Conservation (phyloP, 2,329 filamentous ascomycete species). For the Trichoderma sp. region DNA sequence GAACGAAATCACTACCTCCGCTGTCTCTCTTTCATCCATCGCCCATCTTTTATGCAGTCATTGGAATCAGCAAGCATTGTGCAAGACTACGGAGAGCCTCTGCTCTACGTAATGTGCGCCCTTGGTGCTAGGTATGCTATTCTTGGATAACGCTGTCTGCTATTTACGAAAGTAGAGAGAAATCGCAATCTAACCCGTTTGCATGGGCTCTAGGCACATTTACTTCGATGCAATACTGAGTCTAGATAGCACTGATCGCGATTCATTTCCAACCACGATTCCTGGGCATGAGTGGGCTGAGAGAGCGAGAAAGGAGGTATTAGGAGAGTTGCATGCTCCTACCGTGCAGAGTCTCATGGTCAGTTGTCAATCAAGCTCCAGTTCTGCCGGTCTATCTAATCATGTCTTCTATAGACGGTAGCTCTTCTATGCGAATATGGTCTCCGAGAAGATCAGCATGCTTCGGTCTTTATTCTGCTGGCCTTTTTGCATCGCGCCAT, state of each 20-base stretch:
- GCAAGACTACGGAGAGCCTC: conserved; percentile 34
- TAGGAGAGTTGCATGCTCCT: conserved; percentile 31
- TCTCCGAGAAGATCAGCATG: conserved; percentile 33
- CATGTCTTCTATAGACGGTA: conserved; percentile 29
- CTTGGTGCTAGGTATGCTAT: conserved; percentile 33
- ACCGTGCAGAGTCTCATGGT: conserved; percentile 35
- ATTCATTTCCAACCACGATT: conserved; percentile 14
- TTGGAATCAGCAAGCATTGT: conserved; percentile 32
- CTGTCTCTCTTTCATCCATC: conserved; percentile 35
- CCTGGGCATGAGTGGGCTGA: conserved; percentile 33
- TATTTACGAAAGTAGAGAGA: not conserved
- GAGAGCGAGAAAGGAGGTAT: conserved; percentile 31
- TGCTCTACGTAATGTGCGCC: conserved; percentile 36
- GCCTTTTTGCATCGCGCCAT: conserved; percentile 34
- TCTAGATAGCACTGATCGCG: not conserved
- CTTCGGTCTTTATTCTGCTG: conserved; percentile 34
- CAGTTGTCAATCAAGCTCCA: not conserved
- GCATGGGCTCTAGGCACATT: conserved; percentile 23
- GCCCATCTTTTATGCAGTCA: conserved; percentile 35
- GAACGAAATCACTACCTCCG: conserved; percentile 34
- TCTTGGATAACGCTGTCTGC: not conserved
- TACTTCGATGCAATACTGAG: conserved; percentile 29
- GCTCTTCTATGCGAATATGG: conserved; percentile 35
- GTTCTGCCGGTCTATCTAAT: not conserved
- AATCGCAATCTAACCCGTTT: not conserved